These are phyloP conservation scores for Thelephora aurantiotincta DNA, from an alignment of 768 basidiomycete genomes.

Conservation along the genomic window DNA sequence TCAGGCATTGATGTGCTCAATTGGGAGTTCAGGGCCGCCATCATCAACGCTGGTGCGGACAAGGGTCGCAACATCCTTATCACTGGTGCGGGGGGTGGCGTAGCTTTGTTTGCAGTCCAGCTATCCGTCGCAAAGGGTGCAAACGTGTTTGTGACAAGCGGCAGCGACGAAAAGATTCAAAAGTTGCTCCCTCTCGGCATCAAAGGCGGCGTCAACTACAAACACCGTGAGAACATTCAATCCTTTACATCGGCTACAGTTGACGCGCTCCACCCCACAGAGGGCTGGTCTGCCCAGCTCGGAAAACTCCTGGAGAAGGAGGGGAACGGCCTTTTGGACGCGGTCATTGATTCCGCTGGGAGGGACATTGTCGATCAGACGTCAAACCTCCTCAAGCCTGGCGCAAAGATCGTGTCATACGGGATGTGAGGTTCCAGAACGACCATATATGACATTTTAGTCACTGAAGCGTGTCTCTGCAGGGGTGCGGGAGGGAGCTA, in stretches of 20 bases:
- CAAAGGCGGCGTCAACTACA: conserved; percentile 65
- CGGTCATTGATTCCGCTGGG: conserved; percentile 33
- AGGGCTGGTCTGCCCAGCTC: conserved; percentile 22
- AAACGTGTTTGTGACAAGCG: conserved; percentile 73
- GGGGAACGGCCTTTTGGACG: conserved; percentile 15
- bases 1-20: conserved; percentile 1
- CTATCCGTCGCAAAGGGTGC: conserved; percentile 63
- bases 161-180: conserved; percentile 51
- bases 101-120: conserved; percentile 65
- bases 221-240: conserved; percentile 30
- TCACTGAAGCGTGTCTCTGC: conserved; percentile 6
- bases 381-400: conserved; percentile 20
- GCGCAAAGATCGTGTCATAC: conserved; percentile 23
- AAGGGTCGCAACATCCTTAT: conserved; percentile 63
- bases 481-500: conserved; percentile 53
- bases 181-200: conserved; percentile 58
- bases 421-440: conserved; percentile 19
- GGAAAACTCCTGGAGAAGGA: conserved; percentile 16
- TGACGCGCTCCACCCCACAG: conserved; percentile 4
- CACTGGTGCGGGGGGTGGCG: conserved; percentile 75
- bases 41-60: conserved; percentile 50
- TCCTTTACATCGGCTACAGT: not conserved
- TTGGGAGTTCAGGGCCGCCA: conserved; percentile 33
- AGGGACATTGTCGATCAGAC: conserved; percentile 24
- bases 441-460: not conserved